These are phyloP conservation scores for Cardiosporidium cionae DNA, from an alignment of 169 alveolate species.

Conservation along the genomic window DNA sequence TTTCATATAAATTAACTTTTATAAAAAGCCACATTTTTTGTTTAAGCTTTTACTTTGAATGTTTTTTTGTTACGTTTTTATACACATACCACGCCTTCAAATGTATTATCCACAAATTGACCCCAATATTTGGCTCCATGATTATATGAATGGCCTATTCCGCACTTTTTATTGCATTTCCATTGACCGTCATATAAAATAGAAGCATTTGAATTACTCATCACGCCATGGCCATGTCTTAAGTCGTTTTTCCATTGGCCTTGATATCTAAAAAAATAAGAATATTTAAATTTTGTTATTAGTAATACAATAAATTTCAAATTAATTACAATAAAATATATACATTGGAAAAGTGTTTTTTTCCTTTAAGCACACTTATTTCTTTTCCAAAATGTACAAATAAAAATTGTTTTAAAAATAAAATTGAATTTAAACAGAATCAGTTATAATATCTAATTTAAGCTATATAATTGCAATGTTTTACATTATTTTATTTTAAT, in stretches of 20 bases:
- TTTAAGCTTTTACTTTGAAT: not conserved
- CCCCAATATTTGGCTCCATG: conserved; percentile 30
- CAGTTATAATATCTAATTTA: not conserved
- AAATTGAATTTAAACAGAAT: not conserved
- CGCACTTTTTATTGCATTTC: conserved; percentile 22
- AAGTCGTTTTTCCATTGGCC: conserved; percentile 32
- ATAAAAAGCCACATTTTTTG: not conserved
- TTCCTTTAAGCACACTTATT: not conserved
- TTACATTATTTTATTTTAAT: not conserved
- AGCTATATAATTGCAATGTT: not conserved
- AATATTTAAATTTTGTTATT: not conserved
- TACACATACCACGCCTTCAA: conserved; percentile 14
- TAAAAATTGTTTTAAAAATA: not conserved
- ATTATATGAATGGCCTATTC: conserved; percentile 27
- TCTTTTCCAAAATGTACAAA: not conserved
- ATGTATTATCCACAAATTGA: conserved; percentile 18
- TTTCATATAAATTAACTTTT: not conserved
- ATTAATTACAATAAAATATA: too few species aligned
- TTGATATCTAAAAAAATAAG: conserved; percentile 18
- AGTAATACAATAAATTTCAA: too few species aligned
- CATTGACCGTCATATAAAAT: conserved; percentile 36
- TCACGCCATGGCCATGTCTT: conserved; percentile 35
- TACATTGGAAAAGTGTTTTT: not conserved
- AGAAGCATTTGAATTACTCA: conserved; percentile 7
- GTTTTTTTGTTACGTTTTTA: not conserved